Conservation (phyloP, 495 filamentous ascomycete species). For the Lepraria neglecta region DNA sequence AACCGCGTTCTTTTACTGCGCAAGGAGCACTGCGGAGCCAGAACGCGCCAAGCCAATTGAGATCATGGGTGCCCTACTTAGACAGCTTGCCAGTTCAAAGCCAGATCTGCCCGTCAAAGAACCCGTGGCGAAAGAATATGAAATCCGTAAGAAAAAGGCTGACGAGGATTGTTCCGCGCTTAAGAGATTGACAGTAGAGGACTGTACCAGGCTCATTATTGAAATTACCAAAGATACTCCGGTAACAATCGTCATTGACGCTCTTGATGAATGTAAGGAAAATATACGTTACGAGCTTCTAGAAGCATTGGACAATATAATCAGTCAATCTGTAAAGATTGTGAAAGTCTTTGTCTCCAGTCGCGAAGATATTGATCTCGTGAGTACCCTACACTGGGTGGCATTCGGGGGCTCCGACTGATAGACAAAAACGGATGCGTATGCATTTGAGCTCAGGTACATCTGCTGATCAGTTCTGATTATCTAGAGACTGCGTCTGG, state of each 20-base stretch:
- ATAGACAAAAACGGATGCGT: no score
- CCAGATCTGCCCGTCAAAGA: background rate
- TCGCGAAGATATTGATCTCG: slow-evolving; percentile 38
- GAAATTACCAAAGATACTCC: slow-evolving; percentile 22
- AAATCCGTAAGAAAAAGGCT: background rate
- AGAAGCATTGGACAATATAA: slow-evolving; percentile 29
- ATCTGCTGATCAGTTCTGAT: background rate
- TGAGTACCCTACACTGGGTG: no score
- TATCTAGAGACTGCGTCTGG: no score
- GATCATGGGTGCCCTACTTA: slow-evolving; percentile 34
- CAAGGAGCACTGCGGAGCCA: slow-evolving; percentile 23
- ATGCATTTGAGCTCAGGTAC: no score
- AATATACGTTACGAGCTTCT: slow-evolving; percentile 32
- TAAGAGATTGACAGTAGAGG: slow-evolving; percentile 21
- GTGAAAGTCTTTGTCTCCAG: slow-evolving; percentile 45
- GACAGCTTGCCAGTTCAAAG: slow-evolving; percentile 34
- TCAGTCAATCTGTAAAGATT: slow-evolving; percentile 29
- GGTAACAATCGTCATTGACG: slow-evolving; percentile 40
- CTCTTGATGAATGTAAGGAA: slow-evolving; percentile 41
- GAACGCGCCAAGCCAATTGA: slow-evolving; percentile 31
- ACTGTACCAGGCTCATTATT: slow-evolving; percentile 29
- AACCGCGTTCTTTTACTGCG: slow-evolving; percentile 15
- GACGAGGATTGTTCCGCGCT: background rate
- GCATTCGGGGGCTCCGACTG: no score
- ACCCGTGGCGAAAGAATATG: slow-evolving; percentile 1